Evolutionary conservation across 2,329 filamentous ascomycete species (phyloP), one percentile per base, ranked within the genome.

Genomic region (Fusarium chuoi): DNA sequence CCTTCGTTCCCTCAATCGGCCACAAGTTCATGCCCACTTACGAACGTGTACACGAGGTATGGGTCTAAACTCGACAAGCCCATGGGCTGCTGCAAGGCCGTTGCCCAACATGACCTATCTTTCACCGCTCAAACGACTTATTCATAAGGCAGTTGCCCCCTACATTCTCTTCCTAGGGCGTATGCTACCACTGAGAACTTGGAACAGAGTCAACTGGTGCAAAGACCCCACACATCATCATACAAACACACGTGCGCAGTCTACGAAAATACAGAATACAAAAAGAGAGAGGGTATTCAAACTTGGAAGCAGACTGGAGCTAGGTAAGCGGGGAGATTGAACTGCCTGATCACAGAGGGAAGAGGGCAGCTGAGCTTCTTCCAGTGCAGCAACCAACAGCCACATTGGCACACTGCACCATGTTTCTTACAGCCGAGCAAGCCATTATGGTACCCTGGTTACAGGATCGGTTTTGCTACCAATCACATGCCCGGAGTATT

Each of bases 381-480:
- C 14, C 41, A 28, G n/a, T 15, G 6, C 17, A 36, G 9, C 44
- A 51, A 39, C 56, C 42, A 38, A 33, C 18, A 30, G 5, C 12
- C 15, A 51, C 15, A 13, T 13, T 28, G 26, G 52, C 14, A n/a
- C 11, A 30, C 20, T 30, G 6, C 9, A 22, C 14, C 49, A 15
- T 22, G 2, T 8, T 52, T 20, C 18, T 13, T 45, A 20, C 14
- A 45, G 28, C 18, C 7, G 9, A 28, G 24, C 26, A 26, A 24
- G 17, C 7, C 49, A 46, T 49, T 4, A 18, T 6, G 5, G 1
- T 15, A 2, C 15, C 2, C 11, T 45, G 2, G n/a, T 17, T 7
- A 22, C 0, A 15, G 15, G 24, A 9, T 59, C 12, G 1, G 4
- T 3, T 22, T 30, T 18, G 26, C 30, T 15, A n/a, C 42, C 45